Evolutionary conservation across 768 basidiomycete genomes (phyloP).

Genomic region (Leucosporidium yakuticum): DNA sequence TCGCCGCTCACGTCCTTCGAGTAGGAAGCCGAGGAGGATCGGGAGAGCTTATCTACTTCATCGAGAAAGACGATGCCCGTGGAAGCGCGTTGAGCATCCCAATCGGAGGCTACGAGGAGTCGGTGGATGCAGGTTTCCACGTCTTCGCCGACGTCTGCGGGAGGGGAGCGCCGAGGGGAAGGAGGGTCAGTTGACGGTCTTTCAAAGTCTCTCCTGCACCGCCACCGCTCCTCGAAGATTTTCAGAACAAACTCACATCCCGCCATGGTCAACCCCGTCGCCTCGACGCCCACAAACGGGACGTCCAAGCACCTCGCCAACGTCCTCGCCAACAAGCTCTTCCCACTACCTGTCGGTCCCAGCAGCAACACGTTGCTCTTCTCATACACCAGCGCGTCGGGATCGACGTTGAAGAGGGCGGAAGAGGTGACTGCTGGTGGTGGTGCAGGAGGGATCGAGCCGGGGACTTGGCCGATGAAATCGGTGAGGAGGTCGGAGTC

Average conservation of each 20-base stretch:
- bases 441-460: neutral
- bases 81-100: conserved; percentile 81
- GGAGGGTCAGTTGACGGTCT: conserved; percentile 4
- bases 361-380: conserved; percentile 94
- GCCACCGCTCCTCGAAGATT: neutral
- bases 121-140: conserved; percentile 87
- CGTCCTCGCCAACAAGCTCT: conserved; percentile 71
- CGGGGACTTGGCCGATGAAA: conserved; percentile 11
- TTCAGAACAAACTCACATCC: conserved; percentile 32
- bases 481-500: conserved; percentile 9
- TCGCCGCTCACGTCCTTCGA: conserved; percentile 83
- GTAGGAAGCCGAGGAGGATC: conserved; percentile 49
- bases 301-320: conserved; percentile 87
- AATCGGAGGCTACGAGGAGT: conserved; percentile 80
- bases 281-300: conserved; percentile 88
- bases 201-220: neutral
- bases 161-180: conserved; percentile 10
- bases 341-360: conserved; percentile 40
- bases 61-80: conserved; percentile 90
- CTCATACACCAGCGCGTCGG: conserved; percentile 58
- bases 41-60: conserved; percentile 86
- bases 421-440: neutral
- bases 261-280: conserved; percentile 82
- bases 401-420: neutral
- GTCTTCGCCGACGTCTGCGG: conserved; percentile 85